Conservation (phyloP, 345 rosid species). For the Gossypium anomalum region DNA sequence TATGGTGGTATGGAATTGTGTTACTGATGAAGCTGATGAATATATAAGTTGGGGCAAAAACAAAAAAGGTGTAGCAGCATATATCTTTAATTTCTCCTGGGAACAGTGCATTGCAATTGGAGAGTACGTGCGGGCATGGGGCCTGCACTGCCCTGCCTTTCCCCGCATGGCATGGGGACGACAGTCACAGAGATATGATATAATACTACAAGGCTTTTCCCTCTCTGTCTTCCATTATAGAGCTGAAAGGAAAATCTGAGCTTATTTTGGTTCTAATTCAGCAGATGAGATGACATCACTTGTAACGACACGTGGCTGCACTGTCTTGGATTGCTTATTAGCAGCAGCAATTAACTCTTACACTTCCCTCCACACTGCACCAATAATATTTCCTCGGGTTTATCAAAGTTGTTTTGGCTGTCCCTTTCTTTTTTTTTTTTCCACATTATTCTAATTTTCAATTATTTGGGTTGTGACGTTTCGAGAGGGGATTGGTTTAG, state of each 20-base stretch:
- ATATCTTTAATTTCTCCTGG: neutral
- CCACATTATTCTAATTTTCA: neutral
- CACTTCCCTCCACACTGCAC: neutral
- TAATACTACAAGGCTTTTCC: neutral
- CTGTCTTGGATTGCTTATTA: neutral
- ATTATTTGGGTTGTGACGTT: neutral
- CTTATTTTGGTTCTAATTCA: neutral
- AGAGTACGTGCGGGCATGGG: neutral
- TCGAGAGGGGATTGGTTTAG: too few species aligned
- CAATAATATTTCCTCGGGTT: neutral
- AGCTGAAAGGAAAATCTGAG: neutral
- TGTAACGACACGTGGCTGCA: neutral
- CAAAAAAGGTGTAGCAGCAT: neutral
- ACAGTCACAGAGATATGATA: conserved; percentile 1
- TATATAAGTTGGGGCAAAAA: neutral
- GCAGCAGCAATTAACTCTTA: neutral
- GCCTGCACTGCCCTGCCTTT: neutral
- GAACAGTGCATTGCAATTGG: neutral
- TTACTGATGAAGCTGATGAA: neutral
- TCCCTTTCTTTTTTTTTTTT: neutral
- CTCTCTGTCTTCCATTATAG: conserved; percentile 3
- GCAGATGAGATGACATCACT: neutral
- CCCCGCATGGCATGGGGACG: neutral
- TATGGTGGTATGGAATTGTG: too few species aligned
- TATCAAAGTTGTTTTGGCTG: neutral